phyloP scores from a whole-genome alignment of 345 rosid genomes.

The Rhizophora apiculata region DNA sequence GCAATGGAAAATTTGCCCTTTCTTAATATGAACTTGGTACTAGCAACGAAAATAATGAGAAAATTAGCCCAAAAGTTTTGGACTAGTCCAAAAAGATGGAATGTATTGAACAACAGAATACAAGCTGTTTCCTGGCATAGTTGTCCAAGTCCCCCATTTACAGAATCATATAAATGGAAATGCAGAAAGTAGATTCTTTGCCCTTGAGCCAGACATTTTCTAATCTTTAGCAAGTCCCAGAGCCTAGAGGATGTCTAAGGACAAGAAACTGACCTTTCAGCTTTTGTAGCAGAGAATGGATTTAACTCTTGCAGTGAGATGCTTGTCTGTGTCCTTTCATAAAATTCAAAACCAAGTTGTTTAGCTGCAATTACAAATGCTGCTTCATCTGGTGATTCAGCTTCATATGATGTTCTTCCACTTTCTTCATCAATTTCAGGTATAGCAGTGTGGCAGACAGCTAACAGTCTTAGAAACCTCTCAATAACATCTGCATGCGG shows the following conservation, averaged over 20 bases:
- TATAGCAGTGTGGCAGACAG: conserved; percentile 91
- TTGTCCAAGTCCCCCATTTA: neutral
- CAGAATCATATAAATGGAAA: neutral
- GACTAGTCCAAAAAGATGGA: neutral
- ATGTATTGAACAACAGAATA: neutral
- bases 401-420: conserved; percentile 68
- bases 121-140: neutral
- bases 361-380: conserved; percentile 91
- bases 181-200: neutral
- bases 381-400: conserved; percentile 98
- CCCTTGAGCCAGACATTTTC: neutral
- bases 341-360: conserved; percentile 89
- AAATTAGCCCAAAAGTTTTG: neutral
- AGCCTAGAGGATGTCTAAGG: neutral
- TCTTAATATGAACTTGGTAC: neutral
- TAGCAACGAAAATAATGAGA: neutral
- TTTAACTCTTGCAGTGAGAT: conserved; percentile 68
- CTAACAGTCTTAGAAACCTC: conserved; percentile 62
- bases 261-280: conserved; percentile 50
- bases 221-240: neutral
- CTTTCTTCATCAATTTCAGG: conserved; percentile 85
- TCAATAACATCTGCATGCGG: conserved; percentile 51
- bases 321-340: conserved; percentile 68
- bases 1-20: neutral
- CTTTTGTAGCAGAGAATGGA: conserved; percentile 41